Conservation (phyloP, 768 basidiomycete species). For the Leccinum subgranulosum region DNA sequence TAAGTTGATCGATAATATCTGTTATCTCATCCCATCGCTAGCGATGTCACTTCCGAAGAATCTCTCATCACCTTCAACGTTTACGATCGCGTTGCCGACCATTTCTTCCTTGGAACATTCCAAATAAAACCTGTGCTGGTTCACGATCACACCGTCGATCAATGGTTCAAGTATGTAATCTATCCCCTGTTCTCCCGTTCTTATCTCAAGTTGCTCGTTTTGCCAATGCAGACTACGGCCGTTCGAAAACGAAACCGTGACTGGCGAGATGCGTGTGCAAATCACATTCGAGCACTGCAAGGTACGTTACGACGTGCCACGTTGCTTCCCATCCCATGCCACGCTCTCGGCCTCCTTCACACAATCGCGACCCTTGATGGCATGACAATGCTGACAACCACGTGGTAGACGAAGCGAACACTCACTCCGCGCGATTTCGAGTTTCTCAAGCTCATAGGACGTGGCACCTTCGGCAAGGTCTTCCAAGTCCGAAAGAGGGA, state of each 20-base stretch:
- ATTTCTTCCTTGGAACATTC: slow-evolving; percentile 85
- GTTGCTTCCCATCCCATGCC: slow-evolving; percentile 24
- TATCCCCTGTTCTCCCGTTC: slow-evolving; percentile 12
- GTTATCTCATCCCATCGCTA: slow-evolving; percentile 35
- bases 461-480: slow-evolving; percentile 96
- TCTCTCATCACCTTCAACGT: slow-evolving; percentile 85
- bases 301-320: slow-evolving; percentile 40
- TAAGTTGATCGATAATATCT: slow-evolving; percentile 8
- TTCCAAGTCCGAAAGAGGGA: slow-evolving; percentile 99
- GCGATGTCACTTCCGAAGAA: slow-evolving; percentile 90
- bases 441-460: slow-evolving; percentile 97
- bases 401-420: slow-evolving; percentile 70
- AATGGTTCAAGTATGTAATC: slow-evolving; percentile 88
- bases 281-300: slow-evolving; percentile 90
- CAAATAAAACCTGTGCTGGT: slow-evolving; percentile 88
- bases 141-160: slow-evolving; percentile 94
- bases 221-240: slow-evolving; percentile 56
- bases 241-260: slow-evolving; percentile 77
- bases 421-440: slow-evolving; percentile 96
- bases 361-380: slow-evolving; percentile 21
- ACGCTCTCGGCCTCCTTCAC: slow-evolving; percentile 24
- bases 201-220: slow-evolving; percentile 12
- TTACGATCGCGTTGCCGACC: slow-evolving; percentile 84
- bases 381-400: slow-evolving; percentile 19
- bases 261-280: slow-evolving; percentile 92